These are phyloP conservation scores for Nannizzia gypsea DNA, from an alignment of 2,329 filamentous ascomycete species.

Conservation along the genomic window DNA sequence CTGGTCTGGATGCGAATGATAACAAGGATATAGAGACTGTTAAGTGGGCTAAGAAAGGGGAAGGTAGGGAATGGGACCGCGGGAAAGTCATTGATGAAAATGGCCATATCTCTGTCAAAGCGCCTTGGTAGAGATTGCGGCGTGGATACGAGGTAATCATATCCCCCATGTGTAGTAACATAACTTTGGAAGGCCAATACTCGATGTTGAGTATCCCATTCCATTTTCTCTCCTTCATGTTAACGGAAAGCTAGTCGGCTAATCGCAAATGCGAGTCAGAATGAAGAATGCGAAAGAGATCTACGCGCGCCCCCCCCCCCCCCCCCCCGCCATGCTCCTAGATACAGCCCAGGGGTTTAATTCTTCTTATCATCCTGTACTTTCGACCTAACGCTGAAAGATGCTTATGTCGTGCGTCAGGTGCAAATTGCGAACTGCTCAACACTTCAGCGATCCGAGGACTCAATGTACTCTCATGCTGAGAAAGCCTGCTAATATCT, in stretches of 20 bases:
- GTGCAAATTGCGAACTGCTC: neutral
- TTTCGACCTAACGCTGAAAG: neutral
- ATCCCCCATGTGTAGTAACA: neutral
- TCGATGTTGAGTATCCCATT: neutral
- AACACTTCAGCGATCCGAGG: neutral
- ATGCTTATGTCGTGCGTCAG: neutral
- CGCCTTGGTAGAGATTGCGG: conserved; percentile 34
- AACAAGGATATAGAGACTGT: conserved; percentile 54
- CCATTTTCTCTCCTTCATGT: neutral
- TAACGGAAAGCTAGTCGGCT: neutral
- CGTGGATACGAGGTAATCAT: neutral
- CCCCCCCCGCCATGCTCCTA: too few species aligned
- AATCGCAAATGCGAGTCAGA: neutral
- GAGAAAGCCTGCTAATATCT: neutral
- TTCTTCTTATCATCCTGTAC: neutral
- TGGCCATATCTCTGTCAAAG: conserved; percentile 41
- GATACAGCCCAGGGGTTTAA: neutral
- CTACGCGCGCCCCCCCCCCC: too few species aligned
- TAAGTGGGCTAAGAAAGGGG: conserved; percentile 58
- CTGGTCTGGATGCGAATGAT: conserved; percentile 24
- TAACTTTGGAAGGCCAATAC: neutral
- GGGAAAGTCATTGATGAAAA: conserved; percentile 50
- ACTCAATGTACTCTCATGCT: neutral
- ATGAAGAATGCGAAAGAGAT: too few species aligned
- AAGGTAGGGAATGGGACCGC: conserved; percentile 55